Conservation (phyloP, 306 rosid genomes). For the Cucumis hystrix region DNA sequence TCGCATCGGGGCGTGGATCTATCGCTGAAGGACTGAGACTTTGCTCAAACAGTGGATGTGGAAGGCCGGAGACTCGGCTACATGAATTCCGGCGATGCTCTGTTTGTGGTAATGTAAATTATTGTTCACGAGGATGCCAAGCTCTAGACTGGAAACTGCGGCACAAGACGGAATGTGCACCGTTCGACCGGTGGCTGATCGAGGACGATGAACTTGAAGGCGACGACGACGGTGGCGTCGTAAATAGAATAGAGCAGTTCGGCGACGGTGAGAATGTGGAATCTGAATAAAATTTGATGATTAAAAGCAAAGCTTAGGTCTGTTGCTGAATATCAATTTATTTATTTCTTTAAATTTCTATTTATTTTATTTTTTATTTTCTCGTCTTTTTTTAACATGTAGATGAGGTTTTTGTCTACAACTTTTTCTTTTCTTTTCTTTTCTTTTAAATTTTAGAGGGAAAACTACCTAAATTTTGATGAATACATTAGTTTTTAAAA, state of each 20-base stretch:
- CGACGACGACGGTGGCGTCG: not conserved
- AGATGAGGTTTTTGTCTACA: not conserved
- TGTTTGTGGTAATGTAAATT: constrained; percentile 63
- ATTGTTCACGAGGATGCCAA: constrained; percentile 87
- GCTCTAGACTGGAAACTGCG: constrained; percentile 75
- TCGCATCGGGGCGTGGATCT: constrained; percentile 22
- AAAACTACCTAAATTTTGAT: no score
- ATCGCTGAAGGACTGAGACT: constrained; percentile 28
- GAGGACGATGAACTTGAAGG: not conserved
- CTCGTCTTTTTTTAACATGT: not conserved
- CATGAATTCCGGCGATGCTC: constrained; percentile 87
- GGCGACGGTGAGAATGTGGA: not conserved
- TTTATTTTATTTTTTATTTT: not conserved
- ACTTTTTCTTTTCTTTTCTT: not conserved
- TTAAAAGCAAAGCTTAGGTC: not conserved
- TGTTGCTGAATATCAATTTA: not conserved
- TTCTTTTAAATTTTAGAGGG: no score
- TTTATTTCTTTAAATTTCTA: not conserved
- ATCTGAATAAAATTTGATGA: not conserved
- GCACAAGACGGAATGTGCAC: constrained; percentile 45
- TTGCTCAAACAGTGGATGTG: constrained; percentile 62
- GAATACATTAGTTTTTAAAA: no score
- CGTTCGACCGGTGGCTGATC: constrained; percentile 2
- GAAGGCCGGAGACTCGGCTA: constrained; percentile 67
- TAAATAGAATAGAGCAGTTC: not conserved